phyloP scores from a whole-genome alignment of 768 basidiomycete genomes.

The Porphyrellus cyaneotinctus region DNA sequence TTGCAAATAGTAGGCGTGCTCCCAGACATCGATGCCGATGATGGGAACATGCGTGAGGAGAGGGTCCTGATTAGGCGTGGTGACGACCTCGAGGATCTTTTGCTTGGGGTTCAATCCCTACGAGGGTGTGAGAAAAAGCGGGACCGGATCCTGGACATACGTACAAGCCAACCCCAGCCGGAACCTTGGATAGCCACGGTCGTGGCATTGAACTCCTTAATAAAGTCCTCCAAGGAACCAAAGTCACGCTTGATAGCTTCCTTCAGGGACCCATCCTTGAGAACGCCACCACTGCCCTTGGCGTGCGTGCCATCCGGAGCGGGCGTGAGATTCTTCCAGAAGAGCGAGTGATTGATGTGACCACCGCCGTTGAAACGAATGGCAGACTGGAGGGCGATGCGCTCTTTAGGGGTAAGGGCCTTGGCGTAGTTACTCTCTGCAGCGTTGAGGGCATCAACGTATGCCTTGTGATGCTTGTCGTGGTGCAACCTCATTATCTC shows the following conservation, averaged over 20 bases:
- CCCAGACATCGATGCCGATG: conserved; percentile 94
- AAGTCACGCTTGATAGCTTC: conserved; percentile 60
- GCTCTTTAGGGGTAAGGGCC: conserved; percentile 57
- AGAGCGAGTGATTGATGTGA: conserved; percentile 95
- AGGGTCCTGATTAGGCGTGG: conserved; percentile 96
- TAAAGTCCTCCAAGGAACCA: conserved; percentile 67
- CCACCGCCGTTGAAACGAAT: conserved; percentile 27
- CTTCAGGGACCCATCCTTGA: conserved; percentile 67
- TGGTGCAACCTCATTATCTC: conserved; percentile 96
- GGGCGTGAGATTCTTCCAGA: conserved; percentile 94
- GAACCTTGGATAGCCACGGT: conserved; percentile 88
- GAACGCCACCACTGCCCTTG: conserved; percentile 60
- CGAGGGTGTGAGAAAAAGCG: neutral
- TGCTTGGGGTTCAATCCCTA: conserved; percentile 71
- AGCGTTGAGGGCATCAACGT: conserved; percentile 66
- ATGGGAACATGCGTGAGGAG: conserved; percentile 72
- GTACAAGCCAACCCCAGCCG: conserved; percentile 95
- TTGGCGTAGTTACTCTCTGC: conserved; percentile 78
- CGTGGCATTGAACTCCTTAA: conserved; percentile 79
- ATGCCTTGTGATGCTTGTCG: conserved; percentile 93
- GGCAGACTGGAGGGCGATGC: conserved; percentile 26
- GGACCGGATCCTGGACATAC: conserved; percentile 27
- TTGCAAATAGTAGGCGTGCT: conserved; percentile 95
- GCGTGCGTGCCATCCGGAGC: conserved; percentile 39
- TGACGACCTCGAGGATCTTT: conserved; percentile 77